Conservation (phyloP, 768 basidiomycete genomes). For the Mycena sanguinolenta region DNA sequence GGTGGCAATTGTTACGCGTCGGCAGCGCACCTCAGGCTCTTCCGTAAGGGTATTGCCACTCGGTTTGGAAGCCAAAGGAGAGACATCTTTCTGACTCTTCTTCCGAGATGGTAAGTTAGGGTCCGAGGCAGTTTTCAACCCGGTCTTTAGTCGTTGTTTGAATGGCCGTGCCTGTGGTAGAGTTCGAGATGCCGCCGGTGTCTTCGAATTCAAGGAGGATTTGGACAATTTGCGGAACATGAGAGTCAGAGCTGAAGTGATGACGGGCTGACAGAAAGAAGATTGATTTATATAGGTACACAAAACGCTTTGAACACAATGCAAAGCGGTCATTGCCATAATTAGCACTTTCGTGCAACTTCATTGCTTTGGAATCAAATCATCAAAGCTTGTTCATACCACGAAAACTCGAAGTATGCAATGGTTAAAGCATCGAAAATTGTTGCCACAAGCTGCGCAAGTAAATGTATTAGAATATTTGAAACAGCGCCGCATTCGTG, state of each 20-base stretch:
- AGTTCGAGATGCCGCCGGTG: background rate
- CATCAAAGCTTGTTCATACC: background rate
- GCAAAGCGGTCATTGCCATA: conserved; percentile 13
- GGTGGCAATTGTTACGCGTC: conserved; percentile 22
- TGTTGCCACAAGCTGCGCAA: background rate
- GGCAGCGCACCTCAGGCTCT: conserved; percentile 13
- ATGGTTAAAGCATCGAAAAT: background rate
- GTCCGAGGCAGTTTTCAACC: conserved; percentile 17
- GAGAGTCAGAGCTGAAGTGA: background rate
- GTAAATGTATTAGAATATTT: too few species aligned
- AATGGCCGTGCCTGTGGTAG: conserved; percentile 1
- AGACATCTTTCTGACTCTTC: background rate
- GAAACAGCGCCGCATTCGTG: background rate
- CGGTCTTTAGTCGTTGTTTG: conserved; percentile 1
- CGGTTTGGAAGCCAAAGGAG: background rate
- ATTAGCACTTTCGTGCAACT: conserved; percentile 22
- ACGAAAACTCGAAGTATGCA: too few species aligned
- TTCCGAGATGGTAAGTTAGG: conserved; percentile 7
- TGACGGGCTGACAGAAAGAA: background rate
- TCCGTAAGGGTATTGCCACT: background rate
- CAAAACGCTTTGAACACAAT: conserved; percentile 31
- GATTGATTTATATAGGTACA: conserved; percentile 28
- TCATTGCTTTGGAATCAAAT: conserved; percentile 5
- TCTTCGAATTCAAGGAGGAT: background rate
- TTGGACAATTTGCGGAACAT: conserved; percentile 30